Evolutionary conservation across 2,329 filamentous ascomycete species (phyloP).

Genomic region (Penicillium sp.): DNA sequence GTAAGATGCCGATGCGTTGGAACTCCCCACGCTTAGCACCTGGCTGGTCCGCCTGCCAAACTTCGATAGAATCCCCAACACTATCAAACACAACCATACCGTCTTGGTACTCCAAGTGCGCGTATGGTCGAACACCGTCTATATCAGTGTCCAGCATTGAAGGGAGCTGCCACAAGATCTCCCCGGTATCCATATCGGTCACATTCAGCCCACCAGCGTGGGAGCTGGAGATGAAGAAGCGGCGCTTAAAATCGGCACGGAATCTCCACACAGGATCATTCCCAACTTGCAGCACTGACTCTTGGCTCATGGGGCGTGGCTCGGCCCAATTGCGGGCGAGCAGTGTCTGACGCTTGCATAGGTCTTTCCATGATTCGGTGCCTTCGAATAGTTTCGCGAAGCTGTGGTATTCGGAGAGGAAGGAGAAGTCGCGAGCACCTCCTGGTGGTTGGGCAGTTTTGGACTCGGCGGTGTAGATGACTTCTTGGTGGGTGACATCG

Average conservation of each 20-base stretch:
- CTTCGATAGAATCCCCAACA: slow-evolving; percentile 47
- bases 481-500: slow-evolving; percentile 44
- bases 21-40: slow-evolving; percentile 42
- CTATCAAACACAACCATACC: slow-evolving; percentile 50
- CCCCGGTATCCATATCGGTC: slow-evolving; percentile 49
- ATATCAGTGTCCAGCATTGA: slow-evolving; percentile 26
- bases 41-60: slow-evolving; percentile 45
- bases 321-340: slow-evolving; percentile 43
- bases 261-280: slow-evolving; percentile 49
- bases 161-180: slow-evolving; percentile 41
- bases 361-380: slow-evolving; percentile 45
- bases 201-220: slow-evolving; percentile 49
- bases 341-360: slow-evolving; percentile 45
- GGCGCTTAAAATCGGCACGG: slow-evolving; percentile 48
- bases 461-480: slow-evolving; percentile 39
- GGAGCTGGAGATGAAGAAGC: slow-evolving; percentile 49
- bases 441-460: slow-evolving; percentile 32
- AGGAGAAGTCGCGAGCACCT: slow-evolving; percentile 33
- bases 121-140: slow-evolving; percentile 43
- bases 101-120: slow-evolving; percentile 51
- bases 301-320: slow-evolving; percentile 35
- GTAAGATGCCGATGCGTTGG: slow-evolving; percentile 40
- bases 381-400: slow-evolving; percentile 39
- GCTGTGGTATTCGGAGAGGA: slow-evolving; percentile 24
- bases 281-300: slow-evolving; percentile 45